Percentiles rank a stretch among this genome's conserved stretches.
These are phyloP conservation scores for Podospora fimiseda DNA, from an alignment of 495 filamentous ascomycete genomes.

Conservation along the genomic window DNA sequence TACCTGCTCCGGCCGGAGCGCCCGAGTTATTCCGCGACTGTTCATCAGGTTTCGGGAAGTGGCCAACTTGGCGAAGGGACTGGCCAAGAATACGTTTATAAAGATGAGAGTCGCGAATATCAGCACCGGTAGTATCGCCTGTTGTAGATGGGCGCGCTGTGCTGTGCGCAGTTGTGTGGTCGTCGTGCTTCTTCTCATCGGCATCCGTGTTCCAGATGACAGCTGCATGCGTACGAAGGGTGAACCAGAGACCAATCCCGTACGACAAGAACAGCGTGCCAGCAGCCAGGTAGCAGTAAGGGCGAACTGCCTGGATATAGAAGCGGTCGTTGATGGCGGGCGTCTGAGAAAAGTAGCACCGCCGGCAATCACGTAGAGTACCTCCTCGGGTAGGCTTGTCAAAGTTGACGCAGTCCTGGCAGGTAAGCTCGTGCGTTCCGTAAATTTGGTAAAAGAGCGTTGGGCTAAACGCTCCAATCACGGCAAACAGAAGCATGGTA, in stretches of 20 bases:
- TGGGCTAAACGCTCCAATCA: slow-evolving; percentile 94
- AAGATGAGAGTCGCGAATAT: slow-evolving; percentile 75
- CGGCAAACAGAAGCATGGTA: slow-evolving; percentile 95
- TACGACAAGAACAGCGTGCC: slow-evolving; percentile 86
- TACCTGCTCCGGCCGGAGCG: slow-evolving; percentile 26
- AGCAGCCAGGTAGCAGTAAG: slow-evolving; percentile 85
- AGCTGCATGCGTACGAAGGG: slow-evolving; percentile 89
- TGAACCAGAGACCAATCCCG: slow-evolving; percentile 92
- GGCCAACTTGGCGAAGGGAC: slow-evolving; percentile 71
- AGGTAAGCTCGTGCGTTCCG: slow-evolving; percentile 92
- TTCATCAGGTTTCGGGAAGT: slow-evolving; percentile 46
- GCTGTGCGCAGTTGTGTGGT: slow-evolving; percentile 28
- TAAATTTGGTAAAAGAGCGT: slow-evolving; percentile 99
- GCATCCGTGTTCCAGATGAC: slow-evolving; percentile 89
- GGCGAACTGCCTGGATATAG: slow-evolving; percentile 81
- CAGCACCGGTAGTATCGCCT: slow-evolving; percentile 37
- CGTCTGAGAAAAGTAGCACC: slow-evolving; percentile 88
- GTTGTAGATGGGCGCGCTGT: slow-evolving; percentile 40
- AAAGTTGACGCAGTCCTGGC: slow-evolving; percentile 62
- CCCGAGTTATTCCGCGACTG: slow-evolving; percentile 39
- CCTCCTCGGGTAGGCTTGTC: slow-evolving; percentile 32
- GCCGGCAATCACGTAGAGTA: slow-evolving; percentile 62
- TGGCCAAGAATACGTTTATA: slow-evolving; percentile 93
- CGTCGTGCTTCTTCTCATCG: slow-evolving; percentile 71
- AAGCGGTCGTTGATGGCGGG: slow-evolving; percentile 83